A percentile compares a stretch with the other conserved stretches of the same genome.
These are phyloP conservation scores for Polygonum aviculare DNA, from an alignment of 148 eudicot species.

Conservation along the genomic window DNA sequence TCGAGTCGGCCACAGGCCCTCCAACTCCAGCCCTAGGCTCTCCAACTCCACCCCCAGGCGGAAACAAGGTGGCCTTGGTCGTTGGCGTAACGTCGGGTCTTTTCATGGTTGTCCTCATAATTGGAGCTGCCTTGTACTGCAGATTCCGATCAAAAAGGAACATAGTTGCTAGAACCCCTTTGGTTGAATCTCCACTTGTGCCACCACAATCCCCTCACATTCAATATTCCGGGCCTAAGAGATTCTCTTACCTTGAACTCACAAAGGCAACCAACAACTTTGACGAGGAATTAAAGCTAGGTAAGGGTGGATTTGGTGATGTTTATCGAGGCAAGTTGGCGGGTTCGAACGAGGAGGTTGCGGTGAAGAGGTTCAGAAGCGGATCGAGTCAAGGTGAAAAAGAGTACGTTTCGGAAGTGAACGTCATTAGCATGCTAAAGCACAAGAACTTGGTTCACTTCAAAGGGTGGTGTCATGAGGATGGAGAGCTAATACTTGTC, in stretches of 20 bases:
- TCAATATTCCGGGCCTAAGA: conserved; percentile 22
- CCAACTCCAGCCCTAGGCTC: too few species aligned
- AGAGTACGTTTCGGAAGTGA: conserved; percentile 22
- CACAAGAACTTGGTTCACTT: conserved; percentile 25
- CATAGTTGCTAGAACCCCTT: neutral
- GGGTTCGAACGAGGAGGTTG: conserved; percentile 5
- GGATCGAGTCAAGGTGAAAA: conserved; percentile 17
- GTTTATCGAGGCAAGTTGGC: conserved; percentile 22
- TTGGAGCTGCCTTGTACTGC: neutral
- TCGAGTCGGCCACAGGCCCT: too few species aligned
- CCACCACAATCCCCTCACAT: conserved; percentile 1
- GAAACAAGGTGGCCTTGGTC: conserved; percentile 14
- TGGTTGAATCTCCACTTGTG: too few species aligned
- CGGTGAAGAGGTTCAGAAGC: conserved; percentile 20
- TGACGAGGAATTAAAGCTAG: conserved; percentile 15
- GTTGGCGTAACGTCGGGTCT: conserved; percentile 16
- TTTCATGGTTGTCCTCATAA: conserved; percentile 14
- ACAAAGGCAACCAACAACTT: conserved; percentile 17
- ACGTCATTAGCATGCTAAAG: neutral
- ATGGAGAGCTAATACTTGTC: conserved; percentile 22
- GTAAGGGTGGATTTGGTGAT: conserved; percentile 26
- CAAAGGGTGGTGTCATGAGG: conserved; percentile 32
- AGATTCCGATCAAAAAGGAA: neutral
- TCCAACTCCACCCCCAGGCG: too few species aligned
- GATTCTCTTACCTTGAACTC: conserved; percentile 16